phyloP scores from a whole-genome alignment of 2,329 filamentous ascomycete genomes.

The Aspergillus fischeri region DNA sequence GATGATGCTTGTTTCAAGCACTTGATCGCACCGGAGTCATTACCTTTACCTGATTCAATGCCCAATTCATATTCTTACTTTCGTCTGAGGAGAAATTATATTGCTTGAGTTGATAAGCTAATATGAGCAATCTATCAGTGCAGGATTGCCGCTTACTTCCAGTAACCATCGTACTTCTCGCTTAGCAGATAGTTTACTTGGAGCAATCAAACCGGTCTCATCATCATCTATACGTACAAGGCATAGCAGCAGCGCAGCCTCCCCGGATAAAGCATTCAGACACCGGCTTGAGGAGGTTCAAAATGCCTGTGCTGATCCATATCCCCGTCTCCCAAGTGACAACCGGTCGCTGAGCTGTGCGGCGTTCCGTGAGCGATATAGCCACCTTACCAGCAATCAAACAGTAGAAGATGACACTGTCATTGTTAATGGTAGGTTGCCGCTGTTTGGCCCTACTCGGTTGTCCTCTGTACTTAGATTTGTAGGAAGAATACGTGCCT shows the following conservation, averaged over 20 bases:
- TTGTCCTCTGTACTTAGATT: slow-evolving; percentile 37
- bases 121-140: slow-evolving; percentile 18
- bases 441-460: slow-evolving; percentile 15
- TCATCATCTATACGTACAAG: slow-evolving; percentile 14
- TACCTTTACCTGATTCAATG: slow-evolving; percentile 16
- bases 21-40: slow-evolving; percentile 37
- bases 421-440: slow-evolving; percentile 41
- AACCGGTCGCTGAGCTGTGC: slow-evolving; percentile 28
- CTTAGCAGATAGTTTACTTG: slow-evolving; percentile 3
- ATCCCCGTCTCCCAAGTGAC: slow-evolving; percentile 35
- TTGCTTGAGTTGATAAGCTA: slow-evolving; percentile 14
- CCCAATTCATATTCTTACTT: background rate
- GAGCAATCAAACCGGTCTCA: slow-evolving; percentile 3
- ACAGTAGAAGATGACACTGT: slow-evolving; percentile 38
- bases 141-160: slow-evolving; percentile 19
- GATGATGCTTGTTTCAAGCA: slow-evolving; percentile 53
- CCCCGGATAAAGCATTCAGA: slow-evolving; percentile 31
- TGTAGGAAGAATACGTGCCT: slow-evolving; percentile 68
- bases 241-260: slow-evolving; percentile 25
- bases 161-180: slow-evolving; percentile 3
- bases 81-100: background rate
- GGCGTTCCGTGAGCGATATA: slow-evolving; percentile 37
- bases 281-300: slow-evolving; percentile 37
- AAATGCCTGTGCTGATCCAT: slow-evolving; percentile 32
- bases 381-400: slow-evolving; percentile 34